Evolutionary conservation across 306 rosid species (phyloP), one percentile per base, ranked within the genome.

Genomic region (Vachellia pachyceras): DNA sequence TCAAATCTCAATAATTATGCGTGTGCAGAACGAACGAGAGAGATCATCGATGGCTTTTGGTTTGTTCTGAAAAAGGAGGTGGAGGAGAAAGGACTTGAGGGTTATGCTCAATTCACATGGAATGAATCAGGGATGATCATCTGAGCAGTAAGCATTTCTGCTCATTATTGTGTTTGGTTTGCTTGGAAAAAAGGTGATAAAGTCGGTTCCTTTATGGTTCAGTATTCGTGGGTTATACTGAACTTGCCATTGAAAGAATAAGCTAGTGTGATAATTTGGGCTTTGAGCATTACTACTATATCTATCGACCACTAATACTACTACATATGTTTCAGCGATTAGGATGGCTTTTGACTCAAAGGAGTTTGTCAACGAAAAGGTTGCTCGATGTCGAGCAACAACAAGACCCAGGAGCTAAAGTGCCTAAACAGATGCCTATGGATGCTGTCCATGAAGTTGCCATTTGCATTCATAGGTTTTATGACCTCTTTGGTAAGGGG

Each of bases 401-500:
- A 58, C 65, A 13, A 9, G 65, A 58, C 75, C 82, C 82, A 72
- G 79, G 37, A 69, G 29, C 73, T 5, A 18, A 82, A 72, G 73
- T 75, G 86, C 83, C 84, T 75, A 86, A 79, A 82, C 95, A 90
- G 20, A 80, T 82, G 69, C 87, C 89, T 78, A 77, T 82, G 36
- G 97, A 94, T 80, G 87, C 95, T 69, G 88, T 89, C 67, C 94
- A 92, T 22, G 98, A 94, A 78, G 88, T 94, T 80, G 98, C 98
- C 47, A 46, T 94, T 80, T 94, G 91, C 87, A 85, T 94, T 72
- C 98, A 94, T 74, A 89, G 97, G 84, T 92, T 94, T 75, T 97
- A 94, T 90, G 98, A 94, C 82, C 98, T 94, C 44, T 94, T 91
- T 72, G 94, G 87, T 80, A 97, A 94, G 84, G 98, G 98, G 98